A percentile compares a stretch with the other conserved stretches of the same genome.
These are phyloP conservation scores for rapeseed (Brassica napus) DNA, from an alignment of 345 rosid species.

Conservation along the genomic window DNA sequence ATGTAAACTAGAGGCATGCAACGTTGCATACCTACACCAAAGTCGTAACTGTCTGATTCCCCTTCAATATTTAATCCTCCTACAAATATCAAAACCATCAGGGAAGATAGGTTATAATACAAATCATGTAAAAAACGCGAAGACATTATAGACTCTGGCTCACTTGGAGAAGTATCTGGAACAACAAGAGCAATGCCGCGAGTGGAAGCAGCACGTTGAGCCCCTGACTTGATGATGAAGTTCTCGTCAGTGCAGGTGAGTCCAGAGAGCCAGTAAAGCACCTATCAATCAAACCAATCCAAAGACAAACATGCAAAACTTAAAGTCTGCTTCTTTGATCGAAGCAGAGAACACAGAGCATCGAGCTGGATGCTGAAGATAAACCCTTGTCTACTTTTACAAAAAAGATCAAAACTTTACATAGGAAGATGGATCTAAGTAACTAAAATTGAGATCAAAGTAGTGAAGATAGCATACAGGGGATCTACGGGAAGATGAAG, in stretches of 20 bases:
- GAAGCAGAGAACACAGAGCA: too few species aligned
- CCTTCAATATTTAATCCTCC: slow-evolving; percentile 97
- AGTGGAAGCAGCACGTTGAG: slow-evolving; percentile 78
- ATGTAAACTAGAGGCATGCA: slow-evolving; percentile 13
- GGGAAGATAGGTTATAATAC: neutral
- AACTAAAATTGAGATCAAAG: neutral
- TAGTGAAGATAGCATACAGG: slow-evolving; percentile 49
- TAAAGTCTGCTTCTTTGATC: neutral
- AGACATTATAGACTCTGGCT: slow-evolving; percentile 21
- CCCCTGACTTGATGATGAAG: slow-evolving; percentile 80
- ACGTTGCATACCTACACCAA: slow-evolving; percentile 78
- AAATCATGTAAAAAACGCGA: neutral
- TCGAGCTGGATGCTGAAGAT: neutral
- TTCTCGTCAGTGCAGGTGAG: slow-evolving; percentile 89
- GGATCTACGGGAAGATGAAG: slow-evolving; percentile 54
- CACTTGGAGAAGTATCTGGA: slow-evolving; percentile 94
- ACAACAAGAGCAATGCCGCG: slow-evolving; percentile 76
- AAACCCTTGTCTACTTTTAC: neutral
- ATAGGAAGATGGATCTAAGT: neutral
- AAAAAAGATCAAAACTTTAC: neutral
- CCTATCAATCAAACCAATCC: slow-evolving; percentile 40
- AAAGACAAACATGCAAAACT: slow-evolving; percentile 7
- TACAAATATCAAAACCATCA: slow-evolving; percentile 28
- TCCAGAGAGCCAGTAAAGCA: slow-evolving; percentile 93
- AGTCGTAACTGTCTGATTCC: slow-evolving; percentile 91